Evolutionary conservation across 805 yeast genomes (phyloP), one percentile per base, ranked within the genome.

Genomic region (Saccharomyces paradoxus): DNA sequence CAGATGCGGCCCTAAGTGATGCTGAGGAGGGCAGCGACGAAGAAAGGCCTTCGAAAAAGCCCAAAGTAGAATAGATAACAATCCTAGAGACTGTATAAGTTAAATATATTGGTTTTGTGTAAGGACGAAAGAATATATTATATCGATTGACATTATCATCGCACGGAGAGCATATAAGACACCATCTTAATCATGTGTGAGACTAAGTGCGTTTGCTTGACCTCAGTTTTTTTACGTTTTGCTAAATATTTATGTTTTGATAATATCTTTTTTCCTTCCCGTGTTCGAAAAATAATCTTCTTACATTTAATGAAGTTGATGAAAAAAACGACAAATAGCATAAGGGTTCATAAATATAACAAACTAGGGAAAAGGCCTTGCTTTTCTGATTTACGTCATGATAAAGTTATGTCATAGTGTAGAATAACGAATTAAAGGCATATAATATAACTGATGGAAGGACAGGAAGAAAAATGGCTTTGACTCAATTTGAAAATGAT

Each of bases 1-100:
- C 89, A 12, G 87, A 87, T 62, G 76, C 72, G 2, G 60, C 63
- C 10, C 53, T 62, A 22, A 61, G 67, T 52, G 67, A 61, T 29
- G 70, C 57, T 37, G 74, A 69, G 27, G 73, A 52, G 3, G 68
- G 51, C 10, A 68, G 57, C 50, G 73, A 56, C 32, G 58, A 55
- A 13, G 69, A 67, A 48, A 74, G 77, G 51, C 73, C 76, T n/a
- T 41, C 70, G 4, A 74, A 74, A 63, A 74, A 73, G 57, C 57
- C 73, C 8, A 74, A 67, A 46, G 49, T 55, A 32, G 63, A 60
- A 10, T 56, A 46, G 51, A 52, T 44, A 17, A 24, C 4, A 37
- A 37, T 37, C 12, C 24, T 8, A 62, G 53, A 55, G 53, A 55
- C 57, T 22, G 65, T 61, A 29, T 59, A 56, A 50, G 5, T 37